Percentiles rank a stretch among this genome's conserved stretches.
These are phyloP conservation scores for Ophidiomyces ophidiicola DNA, from an alignment of 2,329 filamentous ascomycete genomes.

Conservation along the genomic window DNA sequence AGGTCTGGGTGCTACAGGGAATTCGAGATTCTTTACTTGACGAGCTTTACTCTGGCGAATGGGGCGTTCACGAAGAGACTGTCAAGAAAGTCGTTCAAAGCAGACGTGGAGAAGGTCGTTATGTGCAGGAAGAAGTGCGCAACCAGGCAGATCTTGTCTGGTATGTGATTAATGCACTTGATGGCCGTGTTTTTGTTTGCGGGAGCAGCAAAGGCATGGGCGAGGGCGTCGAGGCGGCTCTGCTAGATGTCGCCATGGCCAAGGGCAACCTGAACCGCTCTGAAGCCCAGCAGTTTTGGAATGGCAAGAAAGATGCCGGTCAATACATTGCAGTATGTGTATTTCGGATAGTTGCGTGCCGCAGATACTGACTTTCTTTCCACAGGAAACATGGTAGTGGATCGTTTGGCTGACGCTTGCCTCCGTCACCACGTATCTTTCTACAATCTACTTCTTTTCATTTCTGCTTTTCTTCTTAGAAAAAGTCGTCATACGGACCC, in stretches of 20 bases:
- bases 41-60: conserved; percentile 92
- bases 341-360: neutral
- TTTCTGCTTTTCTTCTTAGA: no score
- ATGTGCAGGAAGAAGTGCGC: conserved; percentile 90
- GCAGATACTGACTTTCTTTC: neutral
- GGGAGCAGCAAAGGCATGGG: conserved; percentile 95
- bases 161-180: conserved; percentile 94
- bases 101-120: conserved; percentile 64
- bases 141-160: conserved; percentile 93
- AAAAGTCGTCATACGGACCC: no score
- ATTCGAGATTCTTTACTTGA: conserved; percentile 89
- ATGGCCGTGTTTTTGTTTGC: conserved; percentile 92
- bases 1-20: conserved; percentile 92
- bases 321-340: conserved; percentile 73
- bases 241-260: conserved; percentile 81
- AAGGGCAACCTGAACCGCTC: conserved; percentile 77
- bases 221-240: conserved; percentile 78
- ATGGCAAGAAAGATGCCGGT: conserved; percentile 76
- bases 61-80: conserved; percentile 82
- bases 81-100: conserved; percentile 73
- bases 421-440: no score
- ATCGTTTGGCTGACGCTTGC: no score
- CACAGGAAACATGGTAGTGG: conserved; percentile 10
- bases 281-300: conserved; percentile 80
- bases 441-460: no score